Evolutionary conservation across 345 rosid species (phyloP), one percentile per base, ranked within the genome.

Genomic region (Camelina neglecta): DNA sequence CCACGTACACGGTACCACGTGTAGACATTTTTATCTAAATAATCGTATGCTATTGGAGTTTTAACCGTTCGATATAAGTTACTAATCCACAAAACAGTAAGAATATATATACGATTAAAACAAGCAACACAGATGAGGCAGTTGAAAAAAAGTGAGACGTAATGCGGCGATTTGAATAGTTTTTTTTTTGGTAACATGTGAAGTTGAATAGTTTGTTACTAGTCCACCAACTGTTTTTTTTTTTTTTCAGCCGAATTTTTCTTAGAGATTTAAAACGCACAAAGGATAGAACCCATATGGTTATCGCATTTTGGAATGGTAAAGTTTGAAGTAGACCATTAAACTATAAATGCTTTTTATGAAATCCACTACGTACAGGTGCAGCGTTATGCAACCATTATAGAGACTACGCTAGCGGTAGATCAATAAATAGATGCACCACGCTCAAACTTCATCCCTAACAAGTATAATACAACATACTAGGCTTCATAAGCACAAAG

Each of bases 21-120:
- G 65, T 65, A 56, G 5, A 55, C 3, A 13, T 65, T 44, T 45
- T 47, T 39, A 2, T 38, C 8, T 33, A 33, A 35, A 7, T 65
- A 58, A 47, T 66, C 33, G 48, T 57, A 60, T 48, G 3, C 16
- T 57, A 20, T 35, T 56, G 15, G 13, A 16, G 42, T 31, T 57
- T 38, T 75, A 24, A 57, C 73, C 33, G 35, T 18, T 4, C 20
- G 15, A 4, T 29, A 39, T 38, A 47, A 49, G 23, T 60, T 50
- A 72, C 50, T 59, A 39, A 75, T 20, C 54, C 61, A 75, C 60
- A 42, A 36, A 45, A 65, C 66, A 47, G 66, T 65, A 56, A 56
- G 55, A 31, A 13, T 44, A 53, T 47, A 13, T 44, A 53, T 47
- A 31, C 71, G 26, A 48, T 57, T 23, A 31, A 57, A 15, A 15